Evolutionary conservation across 345 rosid species (phyloP), one percentile per base, ranked within the genome.

Genomic region (Eutrema yunnanense): DNA sequence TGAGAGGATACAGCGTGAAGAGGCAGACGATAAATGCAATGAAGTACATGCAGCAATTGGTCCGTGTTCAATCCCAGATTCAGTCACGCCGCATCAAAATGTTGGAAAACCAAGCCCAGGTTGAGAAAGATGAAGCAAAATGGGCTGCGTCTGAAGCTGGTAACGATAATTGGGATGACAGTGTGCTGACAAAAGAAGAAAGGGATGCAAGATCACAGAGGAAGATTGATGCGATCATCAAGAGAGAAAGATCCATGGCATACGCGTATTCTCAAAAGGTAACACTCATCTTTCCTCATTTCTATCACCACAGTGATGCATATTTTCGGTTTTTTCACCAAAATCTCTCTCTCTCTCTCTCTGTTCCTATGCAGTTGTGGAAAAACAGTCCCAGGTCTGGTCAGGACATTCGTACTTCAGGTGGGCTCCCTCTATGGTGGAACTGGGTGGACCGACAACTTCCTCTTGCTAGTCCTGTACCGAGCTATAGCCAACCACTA

Each of bases 221-320:
- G 64, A 96, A 86, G 79, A 85, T 56, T 34, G 91, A 92, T 50
- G 99, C 98, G 2, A 72, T 79, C 73, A 75, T 86, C 83, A 92
- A 87, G 73, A 83, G 97, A 80, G 96, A 96, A 69, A 81, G 98
- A 66, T 87, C 98, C 51, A 90, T 88, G 94, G 84, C 98, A 14
- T 96, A 92, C 62, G 92, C 99, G 8, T 84, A 88, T 67, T 92
- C 99, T 73, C 80, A 84, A 78, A 96, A 88, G 97, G 99, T 92
- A 84, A 32, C 46, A 67, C 64, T 44, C 6, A 42, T 70, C 43
- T 57, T 51, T 67, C 62, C 41, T 69, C 71, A 54, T 29, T 50
- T 62, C 41, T 13, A 37, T 53, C 38, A 33, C 65, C 48, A 42
- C 14, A 19, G 44, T 37, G 52, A 64, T 49, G 14, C 47, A 63